Evolutionary conservation across 345 rosid species (phyloP).

Genomic region (Brassica napus): DNA sequence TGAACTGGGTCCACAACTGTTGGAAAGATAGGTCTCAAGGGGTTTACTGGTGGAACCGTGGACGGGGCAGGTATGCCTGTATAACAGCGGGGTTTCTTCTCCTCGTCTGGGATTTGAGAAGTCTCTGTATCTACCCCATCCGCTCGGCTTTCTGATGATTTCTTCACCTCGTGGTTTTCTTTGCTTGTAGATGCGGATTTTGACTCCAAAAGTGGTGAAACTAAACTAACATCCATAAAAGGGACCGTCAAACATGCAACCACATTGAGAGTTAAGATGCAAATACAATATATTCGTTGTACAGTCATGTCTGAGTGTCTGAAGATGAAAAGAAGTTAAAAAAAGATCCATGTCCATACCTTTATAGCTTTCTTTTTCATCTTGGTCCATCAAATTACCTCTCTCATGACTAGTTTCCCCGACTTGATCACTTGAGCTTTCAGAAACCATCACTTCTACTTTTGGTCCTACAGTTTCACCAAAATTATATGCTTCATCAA

Average conservation of each 20-base stretch:
- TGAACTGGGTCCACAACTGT: conserved; percentile 76
- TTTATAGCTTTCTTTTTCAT: conserved; percentile 36
- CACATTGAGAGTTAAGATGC: neutral
- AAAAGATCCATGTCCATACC: conserved; percentile 37
- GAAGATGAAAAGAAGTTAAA: no score
- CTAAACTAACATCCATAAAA: conserved; percentile 34
- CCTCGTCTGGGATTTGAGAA: conserved; percentile 32
- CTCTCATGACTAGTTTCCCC: conserved; percentile 30
- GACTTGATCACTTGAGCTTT: conserved; percentile 36
- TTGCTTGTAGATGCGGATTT: conserved; percentile 26
- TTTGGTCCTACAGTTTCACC: conserved; percentile 49
- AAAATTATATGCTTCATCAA: neutral
- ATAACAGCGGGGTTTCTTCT: conserved; percentile 38
- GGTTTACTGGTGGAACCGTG: conserved; percentile 58
- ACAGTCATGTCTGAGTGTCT: neutral
- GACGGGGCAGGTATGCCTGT: conserved; percentile 90
- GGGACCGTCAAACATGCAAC: conserved; percentile 15
- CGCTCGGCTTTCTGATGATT: conserved; percentile 20
- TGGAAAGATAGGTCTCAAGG: conserved; percentile 71
- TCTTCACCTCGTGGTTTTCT: conserved; percentile 28
- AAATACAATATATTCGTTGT: neutral
- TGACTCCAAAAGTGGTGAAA: conserved; percentile 24
- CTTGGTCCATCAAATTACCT: conserved; percentile 18
- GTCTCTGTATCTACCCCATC: conserved; percentile 36
- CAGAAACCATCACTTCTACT: conserved; percentile 54